phyloP scores from a whole-genome alignment of 2,329 filamentous ascomycete genomes.

The Pezicula neosporulosa region DNA sequence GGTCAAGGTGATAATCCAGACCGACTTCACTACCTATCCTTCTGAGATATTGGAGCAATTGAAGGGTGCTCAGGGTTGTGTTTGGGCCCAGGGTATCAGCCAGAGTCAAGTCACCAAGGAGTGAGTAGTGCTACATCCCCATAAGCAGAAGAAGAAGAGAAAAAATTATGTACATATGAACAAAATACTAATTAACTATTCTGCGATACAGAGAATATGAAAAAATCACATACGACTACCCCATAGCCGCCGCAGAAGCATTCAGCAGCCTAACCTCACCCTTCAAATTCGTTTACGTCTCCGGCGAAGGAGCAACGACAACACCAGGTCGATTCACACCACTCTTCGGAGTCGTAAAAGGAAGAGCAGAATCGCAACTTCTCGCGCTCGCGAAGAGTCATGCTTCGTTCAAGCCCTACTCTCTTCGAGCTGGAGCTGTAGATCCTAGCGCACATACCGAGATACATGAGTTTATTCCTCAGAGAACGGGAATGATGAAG shows the following conservation, averaged over 20 bases:
- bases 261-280: slow-evolving; percentile 49
- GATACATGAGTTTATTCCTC: slow-evolving; percentile 32
- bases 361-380: slow-evolving; percentile 58
- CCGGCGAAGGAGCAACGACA: slow-evolving; percentile 51
- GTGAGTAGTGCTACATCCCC: slow-evolving; percentile 32
- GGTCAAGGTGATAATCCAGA: slow-evolving; percentile 63
- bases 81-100: slow-evolving; percentile 71
- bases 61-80: slow-evolving; percentile 61
- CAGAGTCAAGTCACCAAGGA: slow-evolving; percentile 56
- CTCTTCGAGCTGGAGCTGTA: slow-evolving; percentile 56
- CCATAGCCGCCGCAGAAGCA: slow-evolving; percentile 59
- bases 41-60: slow-evolving; percentile 54
- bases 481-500: slow-evolving; percentile 20
- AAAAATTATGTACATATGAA: not conserved
- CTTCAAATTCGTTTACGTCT: slow-evolving; percentile 71
- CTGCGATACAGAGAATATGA: slow-evolving; percentile 50
- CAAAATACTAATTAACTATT: too few species aligned
- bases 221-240: slow-evolving; percentile 64
- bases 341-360: slow-evolving; percentile 63
- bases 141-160: not conserved
- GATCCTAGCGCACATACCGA: slow-evolving; percentile 43
- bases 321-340: slow-evolving; percentile 51
- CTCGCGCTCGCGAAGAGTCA: slow-evolving; percentile 43
- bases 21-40: slow-evolving; percentile 62
- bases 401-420: slow-evolving; percentile 48